Base-by-base conservation (phyloP, 1,284 basidiomycete species). In the Ceratobasidium sp. region DNA sequence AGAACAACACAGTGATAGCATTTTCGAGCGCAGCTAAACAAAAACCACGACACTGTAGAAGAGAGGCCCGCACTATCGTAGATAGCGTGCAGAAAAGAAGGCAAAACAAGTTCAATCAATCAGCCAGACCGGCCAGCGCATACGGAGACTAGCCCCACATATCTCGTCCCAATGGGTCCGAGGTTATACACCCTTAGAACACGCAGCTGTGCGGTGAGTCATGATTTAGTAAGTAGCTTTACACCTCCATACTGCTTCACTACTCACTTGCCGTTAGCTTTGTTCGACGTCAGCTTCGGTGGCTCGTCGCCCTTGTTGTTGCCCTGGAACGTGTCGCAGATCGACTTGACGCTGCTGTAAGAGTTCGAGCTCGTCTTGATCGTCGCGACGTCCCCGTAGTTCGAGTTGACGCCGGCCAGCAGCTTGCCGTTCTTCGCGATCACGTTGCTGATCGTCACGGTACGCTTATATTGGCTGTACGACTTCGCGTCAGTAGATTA, bases 391-490 rank as follows among this genome's bases (percentile, higher is more conserved):
- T 79, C 79, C 12, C 77, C 77, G 48, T 73, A 79, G 79, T 79
- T 79, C 33, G 77, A 67, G 68, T 79, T 79, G 59, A 80, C 52
- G 20, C 79, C 79, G 17, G 66, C 71, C n/a, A 80, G 62, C n/a
- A 56, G 57, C 57, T 65, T 62, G 67, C 74, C 75, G 69, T 74
- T 67, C 64, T 61, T 70, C 26, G 78, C 79, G 9, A 66, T 79
- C 61, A 80, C 71, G 38, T 77, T 68, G 76, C 54, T 77, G 69
- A 85, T 82, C 78, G 84, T 77, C 38, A 83, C 82, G 26, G 78
- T 62, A 26, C 83, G 79, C 77, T 82, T 82, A 80, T 80, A 82
- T 77, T 73, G 70, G 10, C 66, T 68, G 20, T 0, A 23, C 12
- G 12, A 40, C 17, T 42, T 17, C 7, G 17, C 20, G 17, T 65